These are phyloP conservation scores for Fraxinus cuspidata DNA, from an alignment of 257 asterid species.

Conservation along the genomic window DNA sequence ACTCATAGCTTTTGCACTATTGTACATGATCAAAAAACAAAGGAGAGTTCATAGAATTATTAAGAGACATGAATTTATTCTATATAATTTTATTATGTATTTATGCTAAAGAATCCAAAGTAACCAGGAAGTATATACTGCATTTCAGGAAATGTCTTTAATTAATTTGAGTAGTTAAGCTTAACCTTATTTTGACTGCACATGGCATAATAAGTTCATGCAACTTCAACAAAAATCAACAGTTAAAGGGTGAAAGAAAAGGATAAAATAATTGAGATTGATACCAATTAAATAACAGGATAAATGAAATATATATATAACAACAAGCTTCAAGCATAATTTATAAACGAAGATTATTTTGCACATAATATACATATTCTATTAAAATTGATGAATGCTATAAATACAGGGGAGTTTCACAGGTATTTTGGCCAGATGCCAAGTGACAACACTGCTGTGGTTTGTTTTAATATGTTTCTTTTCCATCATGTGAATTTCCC, in stretches of 20 bases:
- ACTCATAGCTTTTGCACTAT: neutral
- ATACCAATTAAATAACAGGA: neutral
- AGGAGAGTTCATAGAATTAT: neutral
- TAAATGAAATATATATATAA: too few species aligned
- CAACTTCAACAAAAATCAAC: neutral
- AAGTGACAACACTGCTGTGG: too few species aligned
- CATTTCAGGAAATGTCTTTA: neutral
- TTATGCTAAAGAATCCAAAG: neutral
- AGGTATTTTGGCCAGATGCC: too few species aligned
- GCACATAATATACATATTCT: neutral
- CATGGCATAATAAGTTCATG: too few species aligned
- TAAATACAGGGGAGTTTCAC: too few species aligned
- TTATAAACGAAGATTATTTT: neutral
- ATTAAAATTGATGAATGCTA: neutral
- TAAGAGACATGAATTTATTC: neutral
- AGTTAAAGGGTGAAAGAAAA: neutral
- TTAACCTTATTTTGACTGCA: too few species aligned
- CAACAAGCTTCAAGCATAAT: neutral
- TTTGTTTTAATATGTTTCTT: too few species aligned
- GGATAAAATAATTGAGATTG: neutral
- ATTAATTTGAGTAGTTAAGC: neutral
- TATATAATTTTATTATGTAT: neutral
- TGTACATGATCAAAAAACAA: neutral
- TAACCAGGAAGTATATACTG: neutral
- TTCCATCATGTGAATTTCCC: too few species aligned